Evolutionary conservation across 306 rosid species (phyloP).

Genomic region (Quercus cerris): DNA sequence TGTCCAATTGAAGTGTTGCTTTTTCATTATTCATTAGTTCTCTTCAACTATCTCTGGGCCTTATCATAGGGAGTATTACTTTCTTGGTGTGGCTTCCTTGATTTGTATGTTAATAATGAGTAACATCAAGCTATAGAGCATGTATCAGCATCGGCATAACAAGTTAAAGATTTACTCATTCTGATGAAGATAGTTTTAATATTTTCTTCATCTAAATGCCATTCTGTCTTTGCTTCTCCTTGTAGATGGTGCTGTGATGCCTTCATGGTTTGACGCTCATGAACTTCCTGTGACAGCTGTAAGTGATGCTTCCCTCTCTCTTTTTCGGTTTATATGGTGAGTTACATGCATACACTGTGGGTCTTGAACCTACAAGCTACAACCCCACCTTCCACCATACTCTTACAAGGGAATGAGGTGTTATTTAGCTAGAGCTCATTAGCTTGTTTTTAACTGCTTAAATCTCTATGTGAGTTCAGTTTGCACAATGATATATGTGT

Average conservation of each 20-base stretch:
- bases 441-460: background rate
- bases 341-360: background rate
- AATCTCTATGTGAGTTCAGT: background rate
- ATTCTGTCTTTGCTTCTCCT: conserved; percentile 21
- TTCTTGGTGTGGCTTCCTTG: background rate
- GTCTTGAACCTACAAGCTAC: background rate
- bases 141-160: background rate
- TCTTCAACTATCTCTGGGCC: background rate
- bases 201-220: background rate
- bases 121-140: background rate
- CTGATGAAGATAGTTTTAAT: background rate
- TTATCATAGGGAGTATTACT: background rate
- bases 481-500: background rate
- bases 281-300: conserved; percentile 77
- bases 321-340: background rate
- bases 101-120: background rate
- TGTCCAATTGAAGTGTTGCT: background rate
- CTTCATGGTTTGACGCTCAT: conserved; percentile 87
- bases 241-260: conserved; percentile 74
- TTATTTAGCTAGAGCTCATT: too few species aligned
- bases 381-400: too few species aligned
- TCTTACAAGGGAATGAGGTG: too few species aligned
- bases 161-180: background rate
- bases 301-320: conserved; percentile 26
- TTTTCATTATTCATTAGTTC: background rate